Base-by-base conservation (phyloP, 2,329 filamentous ascomycete genomes). In the Drechslerella coelobrocha region DNA sequence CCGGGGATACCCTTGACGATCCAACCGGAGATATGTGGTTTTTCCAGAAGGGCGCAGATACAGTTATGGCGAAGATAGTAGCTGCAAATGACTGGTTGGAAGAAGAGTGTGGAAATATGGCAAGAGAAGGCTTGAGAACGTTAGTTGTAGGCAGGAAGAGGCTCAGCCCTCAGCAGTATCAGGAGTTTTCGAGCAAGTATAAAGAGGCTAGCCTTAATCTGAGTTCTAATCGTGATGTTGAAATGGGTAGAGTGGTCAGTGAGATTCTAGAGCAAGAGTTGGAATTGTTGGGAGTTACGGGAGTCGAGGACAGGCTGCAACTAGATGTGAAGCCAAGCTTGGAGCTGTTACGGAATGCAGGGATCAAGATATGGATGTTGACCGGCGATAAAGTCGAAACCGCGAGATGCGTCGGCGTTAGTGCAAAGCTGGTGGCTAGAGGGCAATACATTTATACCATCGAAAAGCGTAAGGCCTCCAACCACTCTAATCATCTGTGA, bases 361-460 rank as follows among this genome's bases (percentile, higher is more conserved):
- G 94, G 24, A 94, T 99, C 80, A 97, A 97, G 79, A 97, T 99
- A 54, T 99, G 94, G 94, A 99, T 99, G 94, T 83, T 99, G 78
- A 99, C 94, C 0, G 94, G 94, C 50, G 94, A 99, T 83, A 99
- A 99, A 80, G 91, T 99, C 1, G 94, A 99, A 80, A 99, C 94
- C 12, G 94, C 94, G 14, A 88, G 94, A 34, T 99, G 94, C 79
- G 93, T 99, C 10, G 95, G 94, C 1, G 89, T 99, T 45, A 95
- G 90, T 77, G 92, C 93, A 27, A 97, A 97, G 78, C 84, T 99
- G 5, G 94, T 99, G 12, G 89, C 92, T 2, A 84, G 94, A 72
- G 93, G 93, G 0, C 95, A 99, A 79, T 94, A 93, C 78, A 96
- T 99, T 73, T 92, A 97, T 80, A 97, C 93, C 0, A 89, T 99